A percentile compares a stretch with the other conserved stretches of the same genome.
Conservation (phyloP, 1,284 basidiomycete genomes). For the Boletus calvinii region DNA sequence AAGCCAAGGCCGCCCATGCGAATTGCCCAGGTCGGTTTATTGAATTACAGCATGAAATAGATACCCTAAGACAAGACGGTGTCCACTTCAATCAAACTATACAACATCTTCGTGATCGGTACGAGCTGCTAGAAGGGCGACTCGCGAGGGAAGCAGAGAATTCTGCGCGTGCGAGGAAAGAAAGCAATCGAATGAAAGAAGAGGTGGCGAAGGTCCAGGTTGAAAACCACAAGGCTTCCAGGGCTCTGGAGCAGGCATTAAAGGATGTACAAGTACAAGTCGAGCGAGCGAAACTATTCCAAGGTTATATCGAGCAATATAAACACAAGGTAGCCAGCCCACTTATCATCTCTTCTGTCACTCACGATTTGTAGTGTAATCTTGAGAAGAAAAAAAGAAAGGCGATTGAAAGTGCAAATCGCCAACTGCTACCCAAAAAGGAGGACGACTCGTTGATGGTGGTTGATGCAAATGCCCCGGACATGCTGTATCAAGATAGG, state of each 20-base stretch:
- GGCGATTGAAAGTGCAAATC: constrained; percentile 20
- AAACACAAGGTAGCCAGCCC: constrained; percentile 18
- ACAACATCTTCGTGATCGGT: constrained; percentile 18
- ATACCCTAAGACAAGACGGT: constrained; percentile 12
- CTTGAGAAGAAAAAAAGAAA: constrained; percentile 32
- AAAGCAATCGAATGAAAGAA: constrained; percentile 19
- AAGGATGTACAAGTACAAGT: constrained; percentile 17
- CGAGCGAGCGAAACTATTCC: constrained; percentile 24
- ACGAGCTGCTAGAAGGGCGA: constrained; percentile 14
- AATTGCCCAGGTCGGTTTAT: constrained; percentile 12
- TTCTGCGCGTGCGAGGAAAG: constrained; percentile 10
- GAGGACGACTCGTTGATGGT: constrained; percentile 34
- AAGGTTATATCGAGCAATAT: constrained; percentile 21
- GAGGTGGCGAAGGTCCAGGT: constrained; percentile 22
- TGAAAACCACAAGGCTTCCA: constrained; percentile 25
- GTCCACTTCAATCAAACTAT: constrained; percentile 10
- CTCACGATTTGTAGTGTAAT: constrained; percentile 17
- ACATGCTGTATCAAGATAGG: constrained; percentile 15
- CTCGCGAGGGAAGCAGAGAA: constrained; percentile 10
- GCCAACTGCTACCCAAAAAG: constrained; percentile 1
- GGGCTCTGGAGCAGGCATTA: constrained; percentile 16
- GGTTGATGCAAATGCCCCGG: constrained; percentile 30
- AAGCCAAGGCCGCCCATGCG: constrained; percentile 14
- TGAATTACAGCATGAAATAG: constrained; percentile 16
- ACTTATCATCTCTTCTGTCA: neutral